Evolutionary conservation across 108 stramenopile species (phyloP), one percentile per base, ranked within the genome.

Genomic region (Cyclotella distinguenda): DNA sequence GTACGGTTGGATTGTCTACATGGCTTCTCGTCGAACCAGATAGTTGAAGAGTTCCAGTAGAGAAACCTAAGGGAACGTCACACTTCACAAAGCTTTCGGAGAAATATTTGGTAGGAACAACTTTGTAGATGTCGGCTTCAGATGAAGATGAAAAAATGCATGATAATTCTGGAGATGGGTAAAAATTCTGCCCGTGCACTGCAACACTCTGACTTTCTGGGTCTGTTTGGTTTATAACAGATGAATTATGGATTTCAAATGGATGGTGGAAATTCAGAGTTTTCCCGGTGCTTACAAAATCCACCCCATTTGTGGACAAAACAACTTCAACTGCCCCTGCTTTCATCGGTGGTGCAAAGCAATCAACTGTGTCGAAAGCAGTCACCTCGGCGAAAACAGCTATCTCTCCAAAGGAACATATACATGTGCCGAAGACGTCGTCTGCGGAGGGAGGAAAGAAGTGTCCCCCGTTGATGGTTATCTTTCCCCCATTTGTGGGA

Each of bases 251-350:
- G 8, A 58, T 58, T 58, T 58, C 57, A 8, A 38, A 19, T 8
- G 57, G 57, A 15, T 4, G 57, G 22, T 58, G 32, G 35, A 38
- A 58, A 7, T 15, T 38, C 9, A 58, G 7, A n/a, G 19, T 5
- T 18, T 18, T 12, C 15, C 25, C 42, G 34, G 3, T 13, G 11
- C 11, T 31, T 16, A 6, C 5, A 45, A 44, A 61, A 16, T 61
- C 60, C 6, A 61, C 60, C 3, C 44, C 42, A 61, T 61, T 61
- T 44, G n/a, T n/a, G 35, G 60, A 43, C 42, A 61, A 19, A 7
- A 4, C 9, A 25, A 61, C 40, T 3, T 61, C 44, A 6, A 61
- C 22, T 46, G 23, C 6, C 12, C 19, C 10, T 6, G 6, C 6
- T 10, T 61, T 25, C 44, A 44, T 28, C 13, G 60, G 60, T 23